Conservation (phyloP, 805 yeast species). For the Yarrowia osloensis region DNA sequence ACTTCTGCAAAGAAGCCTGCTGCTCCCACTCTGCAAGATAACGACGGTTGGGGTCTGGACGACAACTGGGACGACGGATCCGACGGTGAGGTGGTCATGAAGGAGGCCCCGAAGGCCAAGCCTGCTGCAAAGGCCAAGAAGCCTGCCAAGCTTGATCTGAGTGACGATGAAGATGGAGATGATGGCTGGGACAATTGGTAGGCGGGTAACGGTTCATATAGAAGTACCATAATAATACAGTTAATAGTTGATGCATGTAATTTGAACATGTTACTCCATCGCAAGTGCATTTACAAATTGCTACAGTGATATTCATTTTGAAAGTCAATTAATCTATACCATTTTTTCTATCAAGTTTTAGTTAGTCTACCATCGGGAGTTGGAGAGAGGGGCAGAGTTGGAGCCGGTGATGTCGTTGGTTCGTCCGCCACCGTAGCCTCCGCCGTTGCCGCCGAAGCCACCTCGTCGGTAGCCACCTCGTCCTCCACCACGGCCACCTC, state of each 20-base stretch:
- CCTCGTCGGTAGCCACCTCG: constrained; percentile 44
- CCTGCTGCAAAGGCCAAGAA: constrained; percentile 21
- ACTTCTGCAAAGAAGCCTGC: background rate
- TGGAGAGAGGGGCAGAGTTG: constrained; percentile 48
- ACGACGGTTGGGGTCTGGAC: constrained; percentile 16
- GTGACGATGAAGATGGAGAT: constrained; percentile 33
- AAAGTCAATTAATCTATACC: constrained; percentile 7
- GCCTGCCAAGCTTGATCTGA: constrained; percentile 27
- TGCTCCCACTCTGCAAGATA: background rate
- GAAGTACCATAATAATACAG: background rate
- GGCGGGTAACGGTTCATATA: background rate
- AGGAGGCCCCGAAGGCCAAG: constrained; percentile 16
- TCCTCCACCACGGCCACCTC: constrained; percentile 46
- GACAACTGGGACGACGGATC: constrained; percentile 30
- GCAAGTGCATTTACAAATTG: too few relatives aligned
- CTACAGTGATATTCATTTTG: background rate
- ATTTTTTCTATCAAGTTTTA: constrained; percentile 8
- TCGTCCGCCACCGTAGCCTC: constrained; percentile 33
- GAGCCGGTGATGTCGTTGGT: constrained; percentile 40
- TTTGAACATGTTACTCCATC: too few relatives aligned
- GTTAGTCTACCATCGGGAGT: constrained; percentile 42
- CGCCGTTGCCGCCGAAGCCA: constrained; percentile 33
- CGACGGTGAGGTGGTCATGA: constrained; percentile 27
- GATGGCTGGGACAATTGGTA: constrained; percentile 32
- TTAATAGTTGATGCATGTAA: too few relatives aligned